These are phyloP conservation scores for Leishmania braziliensis DNA, from an alignment of 208 protist species.

Conservation along the genomic window DNA sequence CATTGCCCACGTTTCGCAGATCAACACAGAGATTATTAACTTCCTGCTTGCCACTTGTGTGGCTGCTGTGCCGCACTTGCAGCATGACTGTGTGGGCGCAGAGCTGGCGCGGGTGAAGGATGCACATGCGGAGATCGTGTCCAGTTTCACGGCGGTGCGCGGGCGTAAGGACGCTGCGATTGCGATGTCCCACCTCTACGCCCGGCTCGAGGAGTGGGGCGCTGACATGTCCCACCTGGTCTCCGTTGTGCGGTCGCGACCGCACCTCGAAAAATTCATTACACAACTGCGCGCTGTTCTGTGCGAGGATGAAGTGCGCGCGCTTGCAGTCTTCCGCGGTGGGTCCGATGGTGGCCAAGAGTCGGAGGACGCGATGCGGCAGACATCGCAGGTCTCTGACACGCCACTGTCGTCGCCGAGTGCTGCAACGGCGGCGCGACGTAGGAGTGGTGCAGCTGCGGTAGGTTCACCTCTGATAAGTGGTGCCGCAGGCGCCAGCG, in stretches of 20 bases:
- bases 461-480: not conserved
- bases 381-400: not conserved
- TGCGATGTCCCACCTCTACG: conserved; percentile 20
- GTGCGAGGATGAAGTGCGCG: conserved; percentile 79
- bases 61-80: conserved; percentile 29
- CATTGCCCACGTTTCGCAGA: conserved; percentile 53
- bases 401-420: not conserved
- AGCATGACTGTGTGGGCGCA: conserved; percentile 23
- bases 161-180: conserved; percentile 29
- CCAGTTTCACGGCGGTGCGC: conserved; percentile 18
- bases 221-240: conserved; percentile 32
- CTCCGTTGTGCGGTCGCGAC: conserved; percentile 26
- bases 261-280: conserved; percentile 48
- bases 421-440: not conserved
- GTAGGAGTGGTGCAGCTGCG: not conserved
- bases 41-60: conserved; percentile 60
- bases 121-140: conserved; percentile 23
- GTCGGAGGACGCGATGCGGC: too few relatives aligned
- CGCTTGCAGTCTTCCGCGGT: conserved; percentile 31
- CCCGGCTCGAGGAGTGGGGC: conserved; percentile 21
- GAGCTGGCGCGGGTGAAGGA: conserved; percentile 23
- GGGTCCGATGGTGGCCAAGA: too few relatives aligned
- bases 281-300: conserved; percentile 60
- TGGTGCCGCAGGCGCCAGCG: too few relatives aligned
- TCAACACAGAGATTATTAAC: conserved; percentile 89